A percentile compares a stretch with the other conserved stretches of the same genome.
Evolutionary conservation across 805 yeast species (phyloP).

Genomic region (Candida boleticola): DNA sequence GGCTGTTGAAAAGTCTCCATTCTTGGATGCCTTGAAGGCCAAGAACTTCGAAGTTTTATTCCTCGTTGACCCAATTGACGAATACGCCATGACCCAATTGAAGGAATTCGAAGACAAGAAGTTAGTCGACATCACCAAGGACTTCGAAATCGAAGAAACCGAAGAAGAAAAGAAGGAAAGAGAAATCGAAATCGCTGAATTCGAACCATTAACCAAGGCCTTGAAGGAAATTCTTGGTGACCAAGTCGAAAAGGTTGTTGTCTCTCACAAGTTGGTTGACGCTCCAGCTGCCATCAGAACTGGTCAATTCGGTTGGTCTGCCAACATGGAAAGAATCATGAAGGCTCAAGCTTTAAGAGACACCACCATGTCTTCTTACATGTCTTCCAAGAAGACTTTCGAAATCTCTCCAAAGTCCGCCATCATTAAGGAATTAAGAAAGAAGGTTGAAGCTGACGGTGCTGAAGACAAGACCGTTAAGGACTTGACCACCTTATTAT

Average conservation of each 20-base stretch:
- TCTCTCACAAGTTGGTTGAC: slow-evolving; percentile 93
- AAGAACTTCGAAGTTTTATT: slow-evolving; percentile 97
- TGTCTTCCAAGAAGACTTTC: slow-evolving; percentile 99
- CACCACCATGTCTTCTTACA: slow-evolving; percentile 97
- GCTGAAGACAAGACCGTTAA: slow-evolving; percentile 98
- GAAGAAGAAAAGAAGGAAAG: slow-evolving; percentile 95
- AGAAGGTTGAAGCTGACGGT: slow-evolving; percentile 96
- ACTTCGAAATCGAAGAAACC: slow-evolving; percentile 96
- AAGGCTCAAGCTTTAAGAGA: slow-evolving; percentile 99
- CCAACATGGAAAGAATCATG: slow-evolving; percentile 99
- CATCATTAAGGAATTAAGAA: slow-evolving; percentile 91
- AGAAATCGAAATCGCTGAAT: slow-evolving; percentile 90
- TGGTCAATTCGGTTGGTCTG: slow-evolving; percentile 99
- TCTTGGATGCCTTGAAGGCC: slow-evolving; percentile 97
- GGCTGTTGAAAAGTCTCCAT: slow-evolving; percentile 98
- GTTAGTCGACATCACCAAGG: slow-evolving; percentile 98
- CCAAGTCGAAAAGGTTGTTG: slow-evolving; percentile 98
- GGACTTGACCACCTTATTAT: slow-evolving; percentile 93
- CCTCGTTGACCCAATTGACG: slow-evolving; percentile 99
- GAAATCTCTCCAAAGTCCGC: slow-evolving; percentile 97
- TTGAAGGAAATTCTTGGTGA: slow-evolving; percentile 97
- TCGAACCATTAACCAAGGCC: slow-evolving; percentile 90
- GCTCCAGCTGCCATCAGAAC: slow-evolving; percentile 99
- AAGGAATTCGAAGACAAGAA: slow-evolving; percentile 99
- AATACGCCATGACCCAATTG: slow-evolving; percentile 98